Percentiles rank a stretch among this genome's conserved stretches.
These are phyloP conservation scores for Tylopilus rubrobrunneus DNA, from an alignment of 768 basidiomycete genomes.

Conservation along the genomic window DNA sequence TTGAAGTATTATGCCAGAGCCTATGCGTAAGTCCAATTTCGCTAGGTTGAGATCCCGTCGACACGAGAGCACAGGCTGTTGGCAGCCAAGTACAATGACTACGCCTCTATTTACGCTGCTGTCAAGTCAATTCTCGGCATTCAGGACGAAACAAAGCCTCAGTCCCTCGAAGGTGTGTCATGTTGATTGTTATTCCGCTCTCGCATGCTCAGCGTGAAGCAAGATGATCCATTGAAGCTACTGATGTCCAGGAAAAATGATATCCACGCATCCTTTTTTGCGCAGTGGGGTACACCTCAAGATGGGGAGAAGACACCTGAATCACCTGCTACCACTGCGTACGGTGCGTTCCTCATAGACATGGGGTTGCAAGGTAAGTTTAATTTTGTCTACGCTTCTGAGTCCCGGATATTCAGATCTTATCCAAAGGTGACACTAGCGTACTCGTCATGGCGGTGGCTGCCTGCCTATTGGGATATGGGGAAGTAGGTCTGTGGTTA, in stretches of 20 bases:
- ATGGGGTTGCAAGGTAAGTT: conserved; percentile 1
- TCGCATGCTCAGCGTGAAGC: neutral
- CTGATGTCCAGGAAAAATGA: neutral
- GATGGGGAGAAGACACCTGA: conserved; percentile 1
- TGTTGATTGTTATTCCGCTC: neutral
- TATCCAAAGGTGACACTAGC: neutral
- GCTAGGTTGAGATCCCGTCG: neutral
- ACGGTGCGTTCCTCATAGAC: conserved; percentile 5
- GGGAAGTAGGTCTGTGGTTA: neutral
- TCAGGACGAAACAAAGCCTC: neutral
- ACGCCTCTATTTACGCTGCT: neutral
- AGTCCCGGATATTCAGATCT: neutral
- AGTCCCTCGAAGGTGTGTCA: neutral
- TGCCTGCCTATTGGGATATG: conserved; percentile 3
- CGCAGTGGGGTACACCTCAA: neutral
- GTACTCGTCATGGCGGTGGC: conserved; percentile 1
- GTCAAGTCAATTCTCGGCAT: neutral
- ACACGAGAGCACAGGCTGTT: neutral
- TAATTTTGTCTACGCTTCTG: neutral
- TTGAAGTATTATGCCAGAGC: conserved; percentile 7
- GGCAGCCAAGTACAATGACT: neutral
- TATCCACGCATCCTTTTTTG: neutral
- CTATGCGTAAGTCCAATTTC: conserved; percentile 1
- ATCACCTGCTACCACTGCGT: conserved; percentile 2
- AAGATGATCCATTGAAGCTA: neutral